Evolutionary conservation across 73 alveolate species (phyloP).

Genomic region (Paramecium bursaria): DNA sequence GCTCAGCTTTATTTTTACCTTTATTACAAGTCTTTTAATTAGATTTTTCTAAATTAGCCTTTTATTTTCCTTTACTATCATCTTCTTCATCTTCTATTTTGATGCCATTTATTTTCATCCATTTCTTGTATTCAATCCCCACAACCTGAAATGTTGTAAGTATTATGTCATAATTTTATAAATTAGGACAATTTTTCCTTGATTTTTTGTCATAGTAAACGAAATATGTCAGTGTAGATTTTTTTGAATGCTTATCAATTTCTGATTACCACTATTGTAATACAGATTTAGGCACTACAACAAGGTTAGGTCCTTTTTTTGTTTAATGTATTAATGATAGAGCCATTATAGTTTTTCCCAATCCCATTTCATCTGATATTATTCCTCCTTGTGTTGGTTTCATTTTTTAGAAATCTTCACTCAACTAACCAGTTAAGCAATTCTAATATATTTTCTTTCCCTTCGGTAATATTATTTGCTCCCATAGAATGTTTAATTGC

Average conservation of each 20-base stretch:
- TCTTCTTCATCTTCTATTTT: too few relatives aligned
- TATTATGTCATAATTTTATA: constrained; percentile 6
- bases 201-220: constrained; percentile 25
- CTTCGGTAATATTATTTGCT: constrained; percentile 28
- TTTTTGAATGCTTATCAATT: constrained; percentile 57
- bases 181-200: neutral
- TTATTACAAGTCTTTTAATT: too few relatives aligned
- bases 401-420: constrained; percentile 21
- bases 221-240: constrained; percentile 17
- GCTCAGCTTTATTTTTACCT: too few relatives aligned
- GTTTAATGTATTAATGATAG: constrained; percentile 63
- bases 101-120: too few relatives aligned
- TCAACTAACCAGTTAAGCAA: constrained; percentile 70
- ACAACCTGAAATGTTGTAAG: constrained; percentile 24
- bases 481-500: constrained; percentile 70
- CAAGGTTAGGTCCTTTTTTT: constrained; percentile 65
- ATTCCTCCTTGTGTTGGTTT: constrained; percentile 76
- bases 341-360: constrained; percentile 82
- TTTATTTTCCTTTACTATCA: too few relatives aligned
- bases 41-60: too few relatives aligned
- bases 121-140: neutral
- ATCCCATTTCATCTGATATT: constrained; percentile 87
- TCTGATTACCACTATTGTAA: constrained; percentile 68
- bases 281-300: constrained; percentile 69
- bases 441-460: constrained; percentile 56